Base-by-base conservation (phyloP, 1,139 yeast species). In the Nematodospora anomalae region DNA sequence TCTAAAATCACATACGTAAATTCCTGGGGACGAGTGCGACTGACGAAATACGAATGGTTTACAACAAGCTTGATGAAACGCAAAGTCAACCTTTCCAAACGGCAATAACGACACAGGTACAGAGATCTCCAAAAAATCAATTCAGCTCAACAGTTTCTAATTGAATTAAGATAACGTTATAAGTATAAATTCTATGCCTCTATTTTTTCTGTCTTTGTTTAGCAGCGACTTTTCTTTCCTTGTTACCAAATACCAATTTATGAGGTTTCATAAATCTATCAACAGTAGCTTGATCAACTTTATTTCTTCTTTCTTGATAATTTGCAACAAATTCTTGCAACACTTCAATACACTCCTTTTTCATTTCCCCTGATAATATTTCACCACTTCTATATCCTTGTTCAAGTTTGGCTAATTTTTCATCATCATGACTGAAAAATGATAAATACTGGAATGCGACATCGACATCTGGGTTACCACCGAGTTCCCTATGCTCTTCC, bases 381-480 rank as follows among this genome's bases (percentile, higher is more conserved):
- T 85, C 89, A 45, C 99, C 99, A 41, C 73, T 66, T 59, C 74
- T 79, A 67, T 92, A 92, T 35, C 76, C 78, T 27, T 75, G 74
- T 44, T 80, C 79, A 50, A 84, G 70, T 35, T 71, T 62, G 37
- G 71, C 74, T 53, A 94, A 73, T 55, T 84, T 80, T 26, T 71
- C 92, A 57, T 94, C 98, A 57, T 90, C 97, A 47, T 88, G 84
- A 41, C 80, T 68, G 71, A 94, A 89, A 69, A 92, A 92, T 8
- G 90, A 78, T 52, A 94, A 67, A 62, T 94, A 94, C 66, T 90
- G 97, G 68, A 70, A 94, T 2, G 98, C 88, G 37, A 94, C 97
- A 62, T 94, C 99, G 26, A 90, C 83, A 47, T 92, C 97, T 32
- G 96, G 95, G 59, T 92, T 74, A 53, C 98, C 99, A 37, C 99